Base-by-base conservation (phyloP, 768 basidiomycete species). In the Leccinum longicurvipes region DNA sequence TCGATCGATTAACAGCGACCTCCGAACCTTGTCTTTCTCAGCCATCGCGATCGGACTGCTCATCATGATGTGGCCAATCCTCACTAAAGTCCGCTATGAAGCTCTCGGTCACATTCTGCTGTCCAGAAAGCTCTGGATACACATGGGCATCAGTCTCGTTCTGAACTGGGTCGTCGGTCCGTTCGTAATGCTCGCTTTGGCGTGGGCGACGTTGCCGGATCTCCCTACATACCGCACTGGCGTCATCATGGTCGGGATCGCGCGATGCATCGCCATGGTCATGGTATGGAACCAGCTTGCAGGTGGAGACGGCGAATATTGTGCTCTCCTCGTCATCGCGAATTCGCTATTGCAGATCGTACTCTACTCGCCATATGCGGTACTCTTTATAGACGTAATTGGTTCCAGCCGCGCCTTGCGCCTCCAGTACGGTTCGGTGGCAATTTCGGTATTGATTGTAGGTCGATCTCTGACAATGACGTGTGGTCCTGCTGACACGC, bases 51-150 rank as follows among this genome's bases (percentile, higher is more conserved):
- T 92, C 41, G 92, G 91, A 1, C 80, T 93, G 34, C 81, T 93
- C 17, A 74, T 92, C 50, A 93, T 93, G 83, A 93, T 93, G 87
- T 91, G 89, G 87, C 91, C 90, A 2, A 80, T 86, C 34, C 79
- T 87, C 51, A 83, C 84, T 45, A 86, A 85, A 72, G 85, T 91
- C 10, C 86, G 86, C 64, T 93, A 89, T 67, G 91, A 93, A 67
- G 67, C 73, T 1, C 77, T 93, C 1, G 85, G 85, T 0, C 55
- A 65, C 10, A 68, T 90, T 27, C 79, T 91, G 59, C 66, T 72
- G 2, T 78, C 83, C 1, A 69, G 67, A 21, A 61, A 65, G 1
- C 70, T 92, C 8, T 91, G 86, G 85, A 69, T 77, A 17, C 91
- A 93, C 62, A 75, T 92, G 57, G 72, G 70, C 6, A 75, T 93